Conservation (phyloP, 2,329 filamentous ascomycete genomes). For the Fusarium burgessii region DNA sequence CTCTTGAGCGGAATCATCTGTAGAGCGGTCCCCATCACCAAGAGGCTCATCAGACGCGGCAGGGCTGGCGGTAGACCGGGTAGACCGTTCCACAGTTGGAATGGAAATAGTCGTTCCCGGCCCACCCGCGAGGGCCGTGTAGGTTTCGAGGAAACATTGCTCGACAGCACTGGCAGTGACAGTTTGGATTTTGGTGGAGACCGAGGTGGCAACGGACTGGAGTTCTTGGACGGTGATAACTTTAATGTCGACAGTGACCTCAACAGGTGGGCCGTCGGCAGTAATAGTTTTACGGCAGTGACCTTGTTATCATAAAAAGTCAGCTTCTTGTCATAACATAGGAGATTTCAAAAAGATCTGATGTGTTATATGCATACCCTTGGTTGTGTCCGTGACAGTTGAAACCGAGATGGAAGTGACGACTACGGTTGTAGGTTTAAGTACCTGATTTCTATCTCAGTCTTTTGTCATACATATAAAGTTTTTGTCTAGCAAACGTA, state of each 20-base stretch:
- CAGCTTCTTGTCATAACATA: fast-evolving
- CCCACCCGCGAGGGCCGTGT: background rate
- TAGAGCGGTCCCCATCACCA: background rate
- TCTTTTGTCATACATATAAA: fast-evolving
- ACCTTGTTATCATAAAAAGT: background rate
- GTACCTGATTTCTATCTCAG: fast-evolving
- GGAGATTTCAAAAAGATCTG: fast-evolving
- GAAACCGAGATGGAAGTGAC: fast-evolving
- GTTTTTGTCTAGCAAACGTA: fast-evolving
- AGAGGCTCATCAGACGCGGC: background rate
- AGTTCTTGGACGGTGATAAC: background rate
- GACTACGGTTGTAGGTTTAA: fast-evolving
- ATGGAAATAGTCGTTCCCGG: fast-evolving
- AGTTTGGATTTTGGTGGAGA: fast-evolving
- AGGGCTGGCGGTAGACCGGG: background rate
- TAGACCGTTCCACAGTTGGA: background rate
- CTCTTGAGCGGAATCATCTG: background rate
- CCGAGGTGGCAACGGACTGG: background rate
- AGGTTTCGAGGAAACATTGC: background rate
- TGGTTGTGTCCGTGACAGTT: background rate
- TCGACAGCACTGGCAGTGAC: background rate
- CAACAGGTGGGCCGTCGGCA: background rate
- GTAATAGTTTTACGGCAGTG: background rate
- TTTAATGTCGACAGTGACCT: background rate
- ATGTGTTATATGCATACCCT: fast-evolving